Evolutionary conservation across 495 filamentous ascomycete genomes (phyloP).

Genomic region (Penicillium ochrochloron): DNA sequence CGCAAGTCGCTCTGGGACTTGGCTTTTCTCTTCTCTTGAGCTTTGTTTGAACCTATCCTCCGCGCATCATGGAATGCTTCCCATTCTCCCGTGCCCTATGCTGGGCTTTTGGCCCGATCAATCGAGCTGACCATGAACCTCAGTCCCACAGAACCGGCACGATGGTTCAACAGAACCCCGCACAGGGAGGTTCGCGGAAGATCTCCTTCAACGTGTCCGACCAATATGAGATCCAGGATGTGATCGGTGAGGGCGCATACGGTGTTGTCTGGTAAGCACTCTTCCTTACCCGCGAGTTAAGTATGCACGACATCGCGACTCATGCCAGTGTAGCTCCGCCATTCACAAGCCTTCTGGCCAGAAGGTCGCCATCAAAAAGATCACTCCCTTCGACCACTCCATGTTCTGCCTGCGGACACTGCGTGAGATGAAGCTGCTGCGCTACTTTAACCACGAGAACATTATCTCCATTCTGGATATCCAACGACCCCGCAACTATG

Average conservation of each 20-base stretch:
- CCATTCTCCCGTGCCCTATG: conserved; percentile 6
- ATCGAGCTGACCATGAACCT: conserved; percentile 12
- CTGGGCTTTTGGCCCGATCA: conserved; percentile 1
- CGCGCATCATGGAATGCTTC: conserved; percentile 9
- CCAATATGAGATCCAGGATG: conserved; percentile 99
- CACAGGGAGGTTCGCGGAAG: conserved; percentile 75
- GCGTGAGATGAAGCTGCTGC: conserved; percentile 98
- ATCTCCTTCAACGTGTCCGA: conserved; percentile 99
- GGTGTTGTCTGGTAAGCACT: conserved; percentile 92
- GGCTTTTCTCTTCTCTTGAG: background rate
- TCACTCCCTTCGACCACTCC: conserved; percentile 97
- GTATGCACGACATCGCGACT: conserved; percentile 6
- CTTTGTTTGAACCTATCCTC: background rate
- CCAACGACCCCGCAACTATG: conserved; percentile 94
- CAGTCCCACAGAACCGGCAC: conserved; percentile 18
- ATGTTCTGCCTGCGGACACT: conserved; percentile 98
- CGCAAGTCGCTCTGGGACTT: background rate
- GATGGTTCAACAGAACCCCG: conserved; percentile 55
- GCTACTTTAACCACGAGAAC: conserved; percentile 99
- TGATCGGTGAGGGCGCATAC: conserved; percentile 98
- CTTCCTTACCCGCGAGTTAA: background rate
- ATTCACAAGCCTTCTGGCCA: conserved; percentile 98
- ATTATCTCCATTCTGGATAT: conserved; percentile 99
- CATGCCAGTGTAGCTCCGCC: conserved; percentile 72
- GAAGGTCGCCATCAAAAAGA: conserved; percentile 99